Base-by-base conservation (phyloP, 495 filamentous ascomycete genomes). In the Trichoderma asperelloides region DNA sequence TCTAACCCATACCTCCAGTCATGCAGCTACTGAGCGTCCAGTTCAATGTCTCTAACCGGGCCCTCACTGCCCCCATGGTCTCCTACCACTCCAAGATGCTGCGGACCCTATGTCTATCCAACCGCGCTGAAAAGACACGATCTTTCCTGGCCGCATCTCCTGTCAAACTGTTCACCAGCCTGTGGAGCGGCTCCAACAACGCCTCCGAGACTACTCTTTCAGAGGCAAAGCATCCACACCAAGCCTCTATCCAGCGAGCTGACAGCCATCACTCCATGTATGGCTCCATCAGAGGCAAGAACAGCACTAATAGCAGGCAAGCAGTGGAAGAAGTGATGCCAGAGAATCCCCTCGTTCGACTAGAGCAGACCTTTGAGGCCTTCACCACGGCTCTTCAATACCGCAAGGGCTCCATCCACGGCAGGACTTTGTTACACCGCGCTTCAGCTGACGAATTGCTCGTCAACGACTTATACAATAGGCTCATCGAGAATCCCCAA, bases 401-500 rank as follows among this genome's bases (percentile, higher is more conserved):
- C 64, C 83, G 92, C 67, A 94, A 92, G 75, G 93, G 93, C 25
- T 93, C 92, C 73, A 88, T 96, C 62, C 83, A 95, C 65, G 93
- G 90, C 37, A 85, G 87, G 62, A 85, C 85, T 21, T 79, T 97
- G 28, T 85, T 90, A 60, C 86, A 82, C 72, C 82, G 93, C 70
- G 85, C 85, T 27, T 76, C 82, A 30, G 90, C 88, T 4, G 90
- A 96, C 69, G 89, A 93, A 69, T 83, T 93, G 21, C 79, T 83
- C 1, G 88, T 96, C 64, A 96, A 96, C 73, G 92, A 96, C 69
- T 80, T 97, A n/a, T 97, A 96, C 78, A 97, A 96, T 71, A 80
- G 85, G 40, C 81, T 97, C 39, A 82, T 96, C 49, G 92, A 96
- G 75, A 87, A 91, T 69, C 90, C 92, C 0, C 87, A 82, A 63